phyloP scores from a whole-genome alignment of 2,329 filamentous ascomycete species.

The Colletotrichum lini region DNA sequence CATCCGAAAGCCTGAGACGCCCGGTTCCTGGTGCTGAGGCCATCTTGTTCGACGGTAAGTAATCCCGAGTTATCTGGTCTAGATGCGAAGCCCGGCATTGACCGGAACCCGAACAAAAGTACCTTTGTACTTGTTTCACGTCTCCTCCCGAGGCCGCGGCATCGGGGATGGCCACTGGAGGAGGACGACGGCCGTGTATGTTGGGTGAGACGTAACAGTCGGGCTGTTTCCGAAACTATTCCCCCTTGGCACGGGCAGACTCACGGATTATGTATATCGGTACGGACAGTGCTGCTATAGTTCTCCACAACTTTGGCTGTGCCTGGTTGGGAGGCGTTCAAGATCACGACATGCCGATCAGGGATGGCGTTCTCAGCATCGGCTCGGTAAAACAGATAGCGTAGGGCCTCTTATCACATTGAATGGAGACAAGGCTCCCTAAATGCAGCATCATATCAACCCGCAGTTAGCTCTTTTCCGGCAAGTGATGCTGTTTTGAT shows the following conservation, averaged over 20 bases:
- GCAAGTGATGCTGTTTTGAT: no score
- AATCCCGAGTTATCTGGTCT: background rate
- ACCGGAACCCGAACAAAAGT: no score
- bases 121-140: no score
- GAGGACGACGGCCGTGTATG: background rate
- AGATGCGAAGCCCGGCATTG: no score
- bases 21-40: background rate
- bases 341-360: constrained; percentile 32
- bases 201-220: background rate
- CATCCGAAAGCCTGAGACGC: no score
- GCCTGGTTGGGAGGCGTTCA: constrained; percentile 6
- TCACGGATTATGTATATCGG: background rate
- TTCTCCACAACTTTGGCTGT: background rate
- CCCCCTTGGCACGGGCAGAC: background rate
- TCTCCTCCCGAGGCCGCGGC: background rate
- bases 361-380: constrained; percentile 16
- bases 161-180: no score
- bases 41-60: background rate
- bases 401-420: no score
- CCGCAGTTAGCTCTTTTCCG: no score
- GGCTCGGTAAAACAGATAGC: background rate
- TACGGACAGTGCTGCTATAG: background rate
- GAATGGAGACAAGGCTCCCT: no score
- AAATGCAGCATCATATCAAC: no score
- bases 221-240: background rate